Conservation (phyloP, 768 basidiomycete genomes). For the Naematelia aurantialba region DNA sequence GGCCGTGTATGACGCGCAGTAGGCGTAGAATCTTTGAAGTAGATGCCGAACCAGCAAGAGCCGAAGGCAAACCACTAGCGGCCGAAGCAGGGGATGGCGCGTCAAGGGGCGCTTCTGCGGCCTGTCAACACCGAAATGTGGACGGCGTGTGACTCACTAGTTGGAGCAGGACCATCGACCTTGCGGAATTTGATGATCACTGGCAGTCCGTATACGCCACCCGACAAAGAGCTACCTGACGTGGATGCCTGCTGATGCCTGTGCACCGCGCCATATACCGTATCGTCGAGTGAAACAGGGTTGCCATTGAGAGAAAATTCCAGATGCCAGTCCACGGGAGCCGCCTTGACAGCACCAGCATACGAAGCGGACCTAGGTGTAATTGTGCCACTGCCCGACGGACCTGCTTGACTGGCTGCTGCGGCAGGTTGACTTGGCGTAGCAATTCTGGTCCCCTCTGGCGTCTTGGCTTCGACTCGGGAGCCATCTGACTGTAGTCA, state of each 20-base stretch:
- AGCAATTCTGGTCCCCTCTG: constrained; percentile 88
- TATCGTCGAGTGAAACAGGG: constrained; percentile 74
- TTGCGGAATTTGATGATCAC: constrained; percentile 90
- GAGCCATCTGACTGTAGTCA: constrained; percentile 67
- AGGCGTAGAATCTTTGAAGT: constrained; percentile 88
- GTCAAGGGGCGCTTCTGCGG: constrained; percentile 16
- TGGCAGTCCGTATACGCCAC: constrained; percentile 71
- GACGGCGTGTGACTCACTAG: constrained; percentile 14
- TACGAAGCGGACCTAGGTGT: constrained; percentile 59
- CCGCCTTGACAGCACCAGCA: constrained; percentile 86
- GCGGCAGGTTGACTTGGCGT: constrained; percentile 65
- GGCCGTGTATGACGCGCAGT: constrained; percentile 75
- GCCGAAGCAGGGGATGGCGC: constrained; percentile 33
- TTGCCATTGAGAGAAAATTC: constrained; percentile 93
- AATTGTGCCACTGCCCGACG: constrained; percentile 19
- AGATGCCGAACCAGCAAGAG: constrained; percentile 75
- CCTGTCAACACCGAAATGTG: constrained; percentile 53
- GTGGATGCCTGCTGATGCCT: constrained; percentile 15
- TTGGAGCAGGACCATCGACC: constrained; percentile 71
- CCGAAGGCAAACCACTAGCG: constrained; percentile 58
- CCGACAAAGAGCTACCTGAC: constrained; percentile 3
- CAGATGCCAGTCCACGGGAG: constrained; percentile 93
- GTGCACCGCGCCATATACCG: constrained; percentile 94
- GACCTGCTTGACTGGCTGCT: constrained; percentile 44
- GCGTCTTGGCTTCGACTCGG: constrained; percentile 93